Evolutionary conservation across 768 basidiomycete species (phyloP).

Genomic region (Boletus huronensis): DNA sequence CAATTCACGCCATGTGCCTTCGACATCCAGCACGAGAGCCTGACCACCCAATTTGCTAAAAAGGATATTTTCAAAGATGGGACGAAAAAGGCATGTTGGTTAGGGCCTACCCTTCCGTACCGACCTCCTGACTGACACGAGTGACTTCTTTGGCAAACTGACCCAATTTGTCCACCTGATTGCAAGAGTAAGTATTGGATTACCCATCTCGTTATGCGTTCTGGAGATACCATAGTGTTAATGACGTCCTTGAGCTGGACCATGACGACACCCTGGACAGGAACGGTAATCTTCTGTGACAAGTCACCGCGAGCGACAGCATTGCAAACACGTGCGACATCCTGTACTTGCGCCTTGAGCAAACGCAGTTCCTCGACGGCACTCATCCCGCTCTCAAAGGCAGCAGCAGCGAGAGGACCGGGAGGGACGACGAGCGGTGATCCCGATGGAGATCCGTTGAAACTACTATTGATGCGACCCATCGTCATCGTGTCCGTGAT

Average conservation of each 20-base stretch:
- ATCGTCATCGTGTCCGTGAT: slow-evolving; percentile 45
- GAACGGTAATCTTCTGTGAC: slow-evolving; percentile 75
- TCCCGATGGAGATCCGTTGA: slow-evolving; percentile 28
- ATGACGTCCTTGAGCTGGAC: slow-evolving; percentile 77
- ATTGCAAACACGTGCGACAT: slow-evolving; percentile 77
- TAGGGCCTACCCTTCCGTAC: slow-evolving; percentile 61
- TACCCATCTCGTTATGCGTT: neutral
- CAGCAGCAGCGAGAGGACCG: slow-evolving; percentile 54
- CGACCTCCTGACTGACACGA: slow-evolving; percentile 80
- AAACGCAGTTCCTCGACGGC: slow-evolving; percentile 75
- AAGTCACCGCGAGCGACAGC: slow-evolving; percentile 75
- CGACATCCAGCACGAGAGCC: slow-evolving; percentile 81
- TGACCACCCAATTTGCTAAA: slow-evolving; percentile 78
- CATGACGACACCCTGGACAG: slow-evolving; percentile 77
- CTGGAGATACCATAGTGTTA: slow-evolving; percentile 53
- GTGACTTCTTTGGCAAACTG: slow-evolving; percentile 92
- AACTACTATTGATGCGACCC: slow-evolving; percentile 23
- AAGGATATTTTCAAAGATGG: slow-evolving; percentile 14
- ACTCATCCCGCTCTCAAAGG: slow-evolving; percentile 58
- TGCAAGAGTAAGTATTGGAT: slow-evolving; percentile 11
- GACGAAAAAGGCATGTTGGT: neutral
- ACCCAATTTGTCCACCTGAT: slow-evolving; percentile 64
- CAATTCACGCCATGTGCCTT: slow-evolving; percentile 86
- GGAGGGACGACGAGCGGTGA: slow-evolving; percentile 48
- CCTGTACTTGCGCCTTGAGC: slow-evolving; percentile 81